Evolutionary conservation across 176 grass and related monocot genomes (phyloP), one percentile per base, ranked within the genome.

Genomic region (Ensete ventricosum): DNA sequence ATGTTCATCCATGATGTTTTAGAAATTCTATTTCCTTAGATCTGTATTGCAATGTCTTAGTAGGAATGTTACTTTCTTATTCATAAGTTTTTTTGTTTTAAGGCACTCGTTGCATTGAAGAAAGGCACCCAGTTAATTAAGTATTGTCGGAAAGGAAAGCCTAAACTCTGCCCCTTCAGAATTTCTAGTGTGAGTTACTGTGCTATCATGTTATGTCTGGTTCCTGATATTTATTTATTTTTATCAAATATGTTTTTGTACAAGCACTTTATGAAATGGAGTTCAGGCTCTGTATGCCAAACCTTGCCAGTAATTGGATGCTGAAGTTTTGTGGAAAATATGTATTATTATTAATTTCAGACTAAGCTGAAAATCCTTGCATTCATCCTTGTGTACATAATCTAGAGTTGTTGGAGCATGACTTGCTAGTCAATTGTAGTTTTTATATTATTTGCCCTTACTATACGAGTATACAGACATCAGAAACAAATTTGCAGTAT

Each of bases 141-240:
- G 79, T 92, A 92, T 76, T 86, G 83, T 58, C 79, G 86, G 29
- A 92, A 92, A 83, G 86, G 89, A 72, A 92, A 92, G 79, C 86
- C 89, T 68, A 92, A 92, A 84, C 81, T 88, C 13, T 86, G 79
- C 52, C 76, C 74, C 65, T 92, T 92, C 76, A 88, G 86, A 92
- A 81, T 92, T 82, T 84, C 89, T 77, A 75, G 81, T 80, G 89
- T 88, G 83, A 84, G 83, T 88, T 85, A 19, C 29, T 82, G 8
- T 55, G 29, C 62, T 73, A 13, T 23, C 9, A 27, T 60, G 19
- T 84, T 52, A 13, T 72, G n/a, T 22, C 6, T 72, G 11, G 14
- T 53, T 52, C 26, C 20, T 11, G 21, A 21, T 70, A 19, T 9
- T 50, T 70, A 9, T 50, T 29, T 70, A 50, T 43, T 50, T 49